phyloP scores from a whole-genome alignment of 2,329 filamentous ascomycete genomes.

The Exophiala lecanii-corni region DNA sequence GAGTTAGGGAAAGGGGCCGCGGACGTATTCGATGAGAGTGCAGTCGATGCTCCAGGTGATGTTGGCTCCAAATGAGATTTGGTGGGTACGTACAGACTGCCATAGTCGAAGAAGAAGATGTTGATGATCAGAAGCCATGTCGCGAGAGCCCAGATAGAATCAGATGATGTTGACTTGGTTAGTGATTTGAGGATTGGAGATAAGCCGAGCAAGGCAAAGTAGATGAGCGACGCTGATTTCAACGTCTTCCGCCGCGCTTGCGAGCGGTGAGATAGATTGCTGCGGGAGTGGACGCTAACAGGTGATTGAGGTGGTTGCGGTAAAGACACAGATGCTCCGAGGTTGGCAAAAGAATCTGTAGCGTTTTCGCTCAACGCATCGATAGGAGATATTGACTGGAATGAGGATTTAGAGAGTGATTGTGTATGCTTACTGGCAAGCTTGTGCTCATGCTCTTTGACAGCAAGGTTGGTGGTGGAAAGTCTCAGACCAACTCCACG shows the following conservation, averaged over 20 bases:
- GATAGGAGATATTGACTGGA: conserved; percentile 42
- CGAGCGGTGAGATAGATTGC: conserved; percentile 48
- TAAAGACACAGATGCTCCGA: conserved; percentile 29
- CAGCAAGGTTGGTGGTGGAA: conserved; percentile 33
- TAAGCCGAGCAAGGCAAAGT: conserved; percentile 83
- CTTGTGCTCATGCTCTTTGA: conserved; percentile 25
- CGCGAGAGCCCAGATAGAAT: conserved; percentile 96
- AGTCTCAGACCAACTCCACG: conserved; percentile 43
- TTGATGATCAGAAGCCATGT: conserved; percentile 92
- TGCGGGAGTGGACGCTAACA: conserved; percentile 31
- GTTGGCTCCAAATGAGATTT: conserved; percentile 6
- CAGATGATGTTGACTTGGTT: conserved; percentile 84
- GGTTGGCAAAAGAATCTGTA: conserved; percentile 33
- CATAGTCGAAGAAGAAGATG: conserved; percentile 97
- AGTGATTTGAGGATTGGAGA: conserved; percentile 95
- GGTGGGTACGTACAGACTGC: conserved; percentile 44
- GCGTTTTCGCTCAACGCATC: conserved; percentile 19
- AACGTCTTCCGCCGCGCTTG: conserved; percentile 70
- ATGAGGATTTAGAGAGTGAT: conserved; percentile 53
- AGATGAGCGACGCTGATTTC: conserved; percentile 90
- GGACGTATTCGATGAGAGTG: conserved; percentile 8
- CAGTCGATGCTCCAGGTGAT: conserved; percentile 6
- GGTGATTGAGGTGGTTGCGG: conserved; percentile 15
- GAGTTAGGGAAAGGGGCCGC: conserved; percentile 8
- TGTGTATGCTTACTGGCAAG: conserved; percentile 41